phyloP scores from a whole-genome alignment of 1,284 basidiomycete species.

The Sanghuangporus baumii region DNA sequence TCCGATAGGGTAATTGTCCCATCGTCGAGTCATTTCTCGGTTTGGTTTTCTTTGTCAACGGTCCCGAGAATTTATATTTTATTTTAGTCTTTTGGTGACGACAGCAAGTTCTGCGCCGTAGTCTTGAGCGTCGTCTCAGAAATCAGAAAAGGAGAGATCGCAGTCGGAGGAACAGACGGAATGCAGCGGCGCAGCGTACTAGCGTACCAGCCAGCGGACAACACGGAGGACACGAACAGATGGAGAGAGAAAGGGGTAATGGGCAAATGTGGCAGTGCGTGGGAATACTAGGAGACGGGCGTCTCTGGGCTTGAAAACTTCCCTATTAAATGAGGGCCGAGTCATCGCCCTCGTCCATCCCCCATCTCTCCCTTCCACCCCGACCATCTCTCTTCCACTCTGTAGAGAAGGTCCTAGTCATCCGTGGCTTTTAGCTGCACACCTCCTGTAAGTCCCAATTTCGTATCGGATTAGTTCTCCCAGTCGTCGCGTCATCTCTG shows the following conservation, averaged over 20 bases:
- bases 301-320: conserved; percentile 22
- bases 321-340: conserved; percentile 19
- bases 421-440: neutral
- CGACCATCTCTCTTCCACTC: conserved; percentile 15
- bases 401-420: neutral
- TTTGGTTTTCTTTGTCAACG: neutral
- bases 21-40: conserved; percentile 4
- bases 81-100: neutral
- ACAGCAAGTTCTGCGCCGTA: neutral
- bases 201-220: neutral
- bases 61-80: neutral
- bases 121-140: neutral
- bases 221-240: neutral
- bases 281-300: conserved; percentile 11
- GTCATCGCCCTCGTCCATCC: conserved; percentile 16
- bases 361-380: conserved; percentile 18
- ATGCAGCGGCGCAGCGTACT: conserved; percentile 13
- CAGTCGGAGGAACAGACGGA: neutral
- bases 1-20: neutral
- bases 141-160: neutral
- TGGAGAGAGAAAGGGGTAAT: neutral
- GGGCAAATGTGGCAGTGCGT: neutral
- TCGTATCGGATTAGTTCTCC: neutral
- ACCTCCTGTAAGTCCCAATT: conserved; percentile 18
- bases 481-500: conserved; percentile 13